These are phyloP conservation scores for Alnus glutinosa DNA, from an alignment of 306 rosid species.

Conservation along the genomic window DNA sequence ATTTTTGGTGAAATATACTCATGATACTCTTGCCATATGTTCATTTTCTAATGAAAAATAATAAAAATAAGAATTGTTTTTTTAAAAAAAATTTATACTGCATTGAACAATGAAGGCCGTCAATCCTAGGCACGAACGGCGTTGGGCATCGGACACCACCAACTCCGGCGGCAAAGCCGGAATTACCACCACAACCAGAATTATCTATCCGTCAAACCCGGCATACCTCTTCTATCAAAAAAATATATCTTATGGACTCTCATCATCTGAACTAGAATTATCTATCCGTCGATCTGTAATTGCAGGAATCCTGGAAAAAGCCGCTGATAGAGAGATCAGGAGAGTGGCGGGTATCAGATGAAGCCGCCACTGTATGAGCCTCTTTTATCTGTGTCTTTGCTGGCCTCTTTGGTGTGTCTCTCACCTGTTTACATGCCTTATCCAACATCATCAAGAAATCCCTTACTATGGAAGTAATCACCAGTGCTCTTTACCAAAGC, in stretches of 20 bases:
- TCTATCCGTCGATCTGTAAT: slow-evolving; percentile 57
- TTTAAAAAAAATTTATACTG: neutral
- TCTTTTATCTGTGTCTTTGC: slow-evolving; percentile 45
- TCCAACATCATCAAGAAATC: too few species aligned
- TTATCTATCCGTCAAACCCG: too few species aligned
- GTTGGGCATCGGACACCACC: slow-evolving; percentile 81
- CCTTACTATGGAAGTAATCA: too few species aligned
- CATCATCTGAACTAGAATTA: slow-evolving; percentile 84
- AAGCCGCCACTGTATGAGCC: slow-evolving; percentile 26
- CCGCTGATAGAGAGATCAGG: slow-evolving; percentile 45
- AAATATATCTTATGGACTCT: slow-evolving; percentile 47
- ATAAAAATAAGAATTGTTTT: too few species aligned
- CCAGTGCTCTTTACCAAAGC: too few species aligned
- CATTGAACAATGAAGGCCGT: slow-evolving; percentile 45
- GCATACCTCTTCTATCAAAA: slow-evolving; percentile 31
- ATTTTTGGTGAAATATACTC: too few species aligned
- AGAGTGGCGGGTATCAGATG: slow-evolving; percentile 41
- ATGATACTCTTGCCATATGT: too few species aligned
- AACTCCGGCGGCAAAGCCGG: too few species aligned
- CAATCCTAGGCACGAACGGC: slow-evolving; percentile 57
- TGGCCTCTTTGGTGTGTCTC: slow-evolving; percentile 41
- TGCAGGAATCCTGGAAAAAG: slow-evolving; percentile 68
- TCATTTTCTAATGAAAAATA: too few species aligned
- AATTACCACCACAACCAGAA: too few species aligned
- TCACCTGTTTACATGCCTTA: too few species aligned